Percentiles rank a stretch among this genome's conserved stretches.
phyloP scores from a whole-genome alignment of 352 stramenopile genomes.

The Phytophthora multivora region DNA sequence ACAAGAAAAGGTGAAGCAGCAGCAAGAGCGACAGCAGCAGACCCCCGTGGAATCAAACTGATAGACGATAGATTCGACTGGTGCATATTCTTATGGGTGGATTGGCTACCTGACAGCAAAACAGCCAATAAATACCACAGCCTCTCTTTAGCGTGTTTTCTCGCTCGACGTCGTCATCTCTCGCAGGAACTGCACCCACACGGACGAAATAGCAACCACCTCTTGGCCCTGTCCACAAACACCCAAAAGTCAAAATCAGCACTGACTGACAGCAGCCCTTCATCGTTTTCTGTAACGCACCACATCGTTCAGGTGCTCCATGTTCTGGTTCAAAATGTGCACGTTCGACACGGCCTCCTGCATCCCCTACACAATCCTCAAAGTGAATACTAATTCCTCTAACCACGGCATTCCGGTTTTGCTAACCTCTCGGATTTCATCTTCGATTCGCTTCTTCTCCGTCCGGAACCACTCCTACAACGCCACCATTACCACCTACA shows the following conservation, averaged over 20 bases:
- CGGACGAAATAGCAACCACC: constrained; percentile 70
- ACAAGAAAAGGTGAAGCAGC: constrained; percentile 40
- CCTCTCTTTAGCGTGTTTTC: constrained; percentile 35
- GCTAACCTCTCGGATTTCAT: constrained; percentile 72
- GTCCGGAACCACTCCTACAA: constrained; percentile 65
- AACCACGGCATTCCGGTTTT: not conserved
- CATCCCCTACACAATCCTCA: constrained; percentile 52
- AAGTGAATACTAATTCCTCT: not conserved
- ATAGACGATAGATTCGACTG: constrained; percentile 20
- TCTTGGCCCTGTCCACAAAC: constrained; percentile 56
- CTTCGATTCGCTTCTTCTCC: constrained; percentile 72
- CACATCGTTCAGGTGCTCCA: constrained; percentile 84
- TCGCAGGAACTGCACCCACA: constrained; percentile 75
- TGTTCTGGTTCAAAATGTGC: constrained; percentile 80
- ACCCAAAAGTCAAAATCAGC: not conserved
- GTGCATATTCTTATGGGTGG: constrained; percentile 22
- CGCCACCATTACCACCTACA: not conserved
- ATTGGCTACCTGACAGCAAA: constrained; percentile 4
- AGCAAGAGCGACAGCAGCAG: constrained; percentile 34
- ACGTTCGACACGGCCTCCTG: constrained; percentile 84
- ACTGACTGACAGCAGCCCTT: not conserved
- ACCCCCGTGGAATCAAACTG: constrained; percentile 15
- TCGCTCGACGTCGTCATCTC: constrained; percentile 53
- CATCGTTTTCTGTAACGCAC: constrained; percentile 34
- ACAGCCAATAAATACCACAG: constrained; percentile 19